These are phyloP conservation scores for Colletotrichum cereale DNA, from an alignment of 2,329 filamentous ascomycete genomes.

Conservation along the genomic window DNA sequence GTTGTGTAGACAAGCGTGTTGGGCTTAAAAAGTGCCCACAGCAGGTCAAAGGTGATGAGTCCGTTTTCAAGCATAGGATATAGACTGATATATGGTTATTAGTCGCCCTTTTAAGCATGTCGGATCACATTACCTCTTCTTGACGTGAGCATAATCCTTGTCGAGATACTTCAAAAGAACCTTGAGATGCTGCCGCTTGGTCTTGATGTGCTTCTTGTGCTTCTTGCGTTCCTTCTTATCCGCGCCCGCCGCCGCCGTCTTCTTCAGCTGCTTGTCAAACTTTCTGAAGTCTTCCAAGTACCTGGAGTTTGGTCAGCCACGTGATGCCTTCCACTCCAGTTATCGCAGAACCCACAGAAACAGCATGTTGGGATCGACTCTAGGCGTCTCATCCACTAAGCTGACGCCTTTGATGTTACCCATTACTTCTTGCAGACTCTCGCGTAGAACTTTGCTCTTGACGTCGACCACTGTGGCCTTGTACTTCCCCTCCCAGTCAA, in stretches of 20 bases:
- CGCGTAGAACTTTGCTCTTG: constrained; percentile 83
- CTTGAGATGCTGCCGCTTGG: constrained; percentile 75
- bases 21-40: constrained; percentile 92
- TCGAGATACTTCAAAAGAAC: constrained; percentile 82
- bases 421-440: constrained; percentile 78
- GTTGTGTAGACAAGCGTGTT: constrained; percentile 83
- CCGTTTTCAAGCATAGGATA: constrained; percentile 85
- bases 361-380: constrained; percentile 77
- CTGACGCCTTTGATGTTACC: constrained; percentile 83
- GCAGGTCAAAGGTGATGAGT: constrained; percentile 87
- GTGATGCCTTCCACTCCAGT: accelerated
- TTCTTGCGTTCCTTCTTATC: constrained; percentile 72
- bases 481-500: constrained; percentile 88
- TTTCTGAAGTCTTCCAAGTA: constrained; percentile 83
- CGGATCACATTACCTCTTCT: constrained; percentile 64
- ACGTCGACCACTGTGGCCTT: constrained; percentile 81
- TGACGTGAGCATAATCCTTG: constrained; percentile 81
- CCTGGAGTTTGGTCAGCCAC: constrained; percentile 52
- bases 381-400: constrained; percentile 83
- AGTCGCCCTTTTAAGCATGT: too few species aligned
- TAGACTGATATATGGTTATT: constrained; percentile 60
- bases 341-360: constrained; percentile 64
- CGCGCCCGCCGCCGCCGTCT: constrained; percentile 61
- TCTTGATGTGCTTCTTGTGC: constrained; percentile 66
- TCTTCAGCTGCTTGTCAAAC: constrained; percentile 74